Conservation (phyloP, 2,329 filamentous ascomycete genomes). For the Monosporascus sp. region DNA sequence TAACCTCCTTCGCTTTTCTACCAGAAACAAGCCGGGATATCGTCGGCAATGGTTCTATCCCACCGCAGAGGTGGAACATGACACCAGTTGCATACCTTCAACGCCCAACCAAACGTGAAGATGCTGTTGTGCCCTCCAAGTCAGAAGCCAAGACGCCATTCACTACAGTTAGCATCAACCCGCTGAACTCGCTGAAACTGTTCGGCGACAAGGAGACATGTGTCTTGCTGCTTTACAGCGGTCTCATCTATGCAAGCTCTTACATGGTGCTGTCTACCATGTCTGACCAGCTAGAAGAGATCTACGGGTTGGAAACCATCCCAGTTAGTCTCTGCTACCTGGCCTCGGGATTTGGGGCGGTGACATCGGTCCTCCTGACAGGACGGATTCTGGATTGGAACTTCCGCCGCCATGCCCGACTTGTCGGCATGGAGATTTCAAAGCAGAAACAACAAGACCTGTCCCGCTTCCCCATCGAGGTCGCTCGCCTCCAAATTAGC, state of each 20-base stretch:
- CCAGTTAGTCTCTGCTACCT: slow-evolving; percentile 48
- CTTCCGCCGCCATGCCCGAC: slow-evolving; percentile 59
- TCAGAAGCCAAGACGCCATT: slow-evolving; percentile 29
- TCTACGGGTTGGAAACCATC: slow-evolving; percentile 44
- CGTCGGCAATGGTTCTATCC: slow-evolving; percentile 4
- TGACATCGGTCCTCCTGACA: slow-evolving; percentile 39
- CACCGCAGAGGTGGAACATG: background rate
- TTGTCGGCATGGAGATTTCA: slow-evolving; percentile 54
- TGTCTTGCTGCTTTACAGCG: slow-evolving; percentile 44
- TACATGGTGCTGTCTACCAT: slow-evolving; percentile 49
- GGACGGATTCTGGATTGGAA: slow-evolving; percentile 59
- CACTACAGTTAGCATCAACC: slow-evolving; percentile 26
- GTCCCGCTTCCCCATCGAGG: slow-evolving; percentile 47
- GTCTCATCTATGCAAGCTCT: slow-evolving; percentile 50
- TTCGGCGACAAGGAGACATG: slow-evolving; percentile 52
- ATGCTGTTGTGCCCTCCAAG: slow-evolving; percentile 30
- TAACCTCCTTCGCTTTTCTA: slow-evolving; percentile 35
- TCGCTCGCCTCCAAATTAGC: slow-evolving; percentile 45
- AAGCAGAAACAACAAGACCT: slow-evolving; percentile 49
- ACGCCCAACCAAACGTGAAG: slow-evolving; percentile 20
- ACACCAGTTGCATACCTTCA: background rate
- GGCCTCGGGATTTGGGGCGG: slow-evolving; percentile 46
- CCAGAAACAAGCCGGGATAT: slow-evolving; percentile 4
- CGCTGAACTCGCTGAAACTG: slow-evolving; percentile 44
- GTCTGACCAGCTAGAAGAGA: slow-evolving; percentile 41